Evolutionary conservation across 441 rosid species (phyloP).

Genomic region (Iberis amara): DNA sequence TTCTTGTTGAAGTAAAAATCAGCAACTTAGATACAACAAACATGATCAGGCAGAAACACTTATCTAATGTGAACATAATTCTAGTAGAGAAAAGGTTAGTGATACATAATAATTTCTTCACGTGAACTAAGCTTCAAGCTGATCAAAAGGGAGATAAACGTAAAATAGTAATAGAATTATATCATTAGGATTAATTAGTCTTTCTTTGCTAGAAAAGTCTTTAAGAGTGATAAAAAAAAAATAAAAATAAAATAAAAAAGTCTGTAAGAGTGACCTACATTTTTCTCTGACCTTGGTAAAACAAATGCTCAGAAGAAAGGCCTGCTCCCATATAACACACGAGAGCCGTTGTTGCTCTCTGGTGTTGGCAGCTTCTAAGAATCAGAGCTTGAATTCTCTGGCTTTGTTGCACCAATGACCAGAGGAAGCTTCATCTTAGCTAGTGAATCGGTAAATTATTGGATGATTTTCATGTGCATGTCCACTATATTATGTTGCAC

Average conservation of each 20-base stretch:
- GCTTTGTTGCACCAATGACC: conserved; percentile 63
- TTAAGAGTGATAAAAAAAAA: too few species aligned
- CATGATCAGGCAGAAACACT: conserved; percentile 32
- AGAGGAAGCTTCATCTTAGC: conserved; percentile 90
- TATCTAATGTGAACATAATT: conserved; percentile 36
- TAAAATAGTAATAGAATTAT: conserved; percentile 44
- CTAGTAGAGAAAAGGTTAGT: conserved; percentile 34
- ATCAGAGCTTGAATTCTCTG: conserved; percentile 79
- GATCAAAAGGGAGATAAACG: conserved; percentile 53
- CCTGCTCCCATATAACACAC: conserved; percentile 94
- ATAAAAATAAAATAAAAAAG: too few species aligned
- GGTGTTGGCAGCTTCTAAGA: conserved; percentile 53
- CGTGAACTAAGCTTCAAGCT: conserved; percentile 36
- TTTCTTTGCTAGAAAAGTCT: conserved; percentile 41
- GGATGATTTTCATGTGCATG: conserved; percentile 94
- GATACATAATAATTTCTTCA: too few species aligned
- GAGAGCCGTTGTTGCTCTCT: conserved; percentile 52
- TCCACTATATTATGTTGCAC: conserved; percentile 91
- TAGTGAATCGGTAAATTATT: conserved; percentile 78
- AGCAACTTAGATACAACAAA: conserved; percentile 21
- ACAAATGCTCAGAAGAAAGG: conserved; percentile 76
- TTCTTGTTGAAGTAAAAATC: conserved; percentile 33
- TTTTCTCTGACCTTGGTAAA: conserved; percentile 34
- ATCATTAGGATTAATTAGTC: conserved; percentile 65
- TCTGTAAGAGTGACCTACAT: conserved; percentile 42